Percentiles rank a stretch among this genome's conserved stretches.
phyloP scores from a whole-genome alignment of 2,329 filamentous ascomycete genomes.

The Colletotrichum camelliae region DNA sequence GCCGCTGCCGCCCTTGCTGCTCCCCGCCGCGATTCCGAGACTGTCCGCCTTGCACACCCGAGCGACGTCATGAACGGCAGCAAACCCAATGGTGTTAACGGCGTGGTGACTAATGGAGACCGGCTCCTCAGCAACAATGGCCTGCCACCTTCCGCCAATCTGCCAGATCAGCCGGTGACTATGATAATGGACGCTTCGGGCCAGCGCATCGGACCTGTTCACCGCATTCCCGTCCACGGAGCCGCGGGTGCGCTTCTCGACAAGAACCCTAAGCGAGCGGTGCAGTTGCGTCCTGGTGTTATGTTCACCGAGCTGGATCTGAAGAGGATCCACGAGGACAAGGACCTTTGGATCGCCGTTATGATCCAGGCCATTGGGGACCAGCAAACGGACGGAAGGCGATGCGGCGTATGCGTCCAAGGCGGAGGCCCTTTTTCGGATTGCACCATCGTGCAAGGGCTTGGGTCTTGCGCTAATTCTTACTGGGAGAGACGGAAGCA shows the following conservation, averaged over 20 bases:
- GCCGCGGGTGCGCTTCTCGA: neutral
- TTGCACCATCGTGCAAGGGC: conserved; percentile 50
- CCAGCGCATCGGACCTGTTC: conserved; percentile 41
- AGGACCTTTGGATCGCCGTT: conserved; percentile 48
- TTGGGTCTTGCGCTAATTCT: conserved; percentile 56
- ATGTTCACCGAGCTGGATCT: neutral
- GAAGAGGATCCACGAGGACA: neutral
- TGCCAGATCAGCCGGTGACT: neutral
- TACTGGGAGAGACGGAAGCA: conserved; percentile 49
- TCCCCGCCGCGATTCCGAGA: neutral
- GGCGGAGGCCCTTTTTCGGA: conserved; percentile 49
- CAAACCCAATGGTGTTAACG: neutral
- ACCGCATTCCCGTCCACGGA: conserved; percentile 28
- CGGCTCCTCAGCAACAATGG: neutral
- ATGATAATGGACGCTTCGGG: conserved; percentile 41
- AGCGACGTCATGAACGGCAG: neutral
- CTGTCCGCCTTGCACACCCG: neutral
- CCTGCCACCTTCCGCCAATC: neutral
- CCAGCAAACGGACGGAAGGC: conserved; percentile 34
- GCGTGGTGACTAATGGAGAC: neutral
- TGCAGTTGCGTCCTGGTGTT: neutral
- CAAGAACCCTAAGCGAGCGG: neutral
- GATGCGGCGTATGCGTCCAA: conserved; percentile 47
- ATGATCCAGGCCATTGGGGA: conserved; percentile 57
- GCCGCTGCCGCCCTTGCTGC: conserved; percentile 7